These are phyloP conservation scores for Cruciata laevipes DNA, from an alignment of 257 asterid genomes.

Conservation along the genomic window DNA sequence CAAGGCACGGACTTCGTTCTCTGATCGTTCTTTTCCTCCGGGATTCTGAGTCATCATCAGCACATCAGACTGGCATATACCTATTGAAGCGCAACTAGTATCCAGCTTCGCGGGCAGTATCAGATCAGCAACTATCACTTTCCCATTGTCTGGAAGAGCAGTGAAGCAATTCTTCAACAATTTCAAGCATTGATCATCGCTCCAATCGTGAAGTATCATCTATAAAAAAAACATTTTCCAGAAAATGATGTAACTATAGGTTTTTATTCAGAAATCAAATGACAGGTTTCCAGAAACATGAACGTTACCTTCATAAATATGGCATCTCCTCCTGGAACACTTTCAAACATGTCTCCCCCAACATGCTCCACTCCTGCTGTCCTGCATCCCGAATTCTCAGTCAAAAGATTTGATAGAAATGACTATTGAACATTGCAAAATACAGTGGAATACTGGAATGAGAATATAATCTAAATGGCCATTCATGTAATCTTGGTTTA, in stretches of 20 bases:
- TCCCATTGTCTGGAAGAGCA: conserved; percentile 14
- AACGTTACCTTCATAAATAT: conserved; percentile 9
- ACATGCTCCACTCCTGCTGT: conserved; percentile 16
- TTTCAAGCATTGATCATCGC: conserved; percentile 13
- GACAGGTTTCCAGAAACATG: not conserved
- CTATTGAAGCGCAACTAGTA: conserved; percentile 3
- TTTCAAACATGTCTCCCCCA: conserved; percentile 17
- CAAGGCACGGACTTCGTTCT: conserved; percentile 7
- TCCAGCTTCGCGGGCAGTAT: conserved; percentile 4
- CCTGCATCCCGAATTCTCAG: not conserved
- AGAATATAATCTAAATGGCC: not conserved
- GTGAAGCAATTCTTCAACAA: conserved; percentile 10
- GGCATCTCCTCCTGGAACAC: conserved; percentile 15
- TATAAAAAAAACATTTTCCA: not conserved
- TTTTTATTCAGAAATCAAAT: not conserved
- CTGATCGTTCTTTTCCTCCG: conserved; percentile 15
- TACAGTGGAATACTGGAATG: not conserved
- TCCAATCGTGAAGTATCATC: conserved; percentile 10
- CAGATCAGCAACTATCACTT: conserved; percentile 13
- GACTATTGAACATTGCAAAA: not conserved
- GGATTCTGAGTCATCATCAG: conserved; percentile 13
- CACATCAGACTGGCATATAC: conserved; percentile 11
- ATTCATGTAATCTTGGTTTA: not conserved
- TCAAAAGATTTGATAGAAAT: not conserved
- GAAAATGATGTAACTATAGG: not conserved